These are phyloP conservation scores for Gypsophila paniculata DNA, from an alignment of 179 eudicot genomes.

Conservation along the genomic window DNA sequence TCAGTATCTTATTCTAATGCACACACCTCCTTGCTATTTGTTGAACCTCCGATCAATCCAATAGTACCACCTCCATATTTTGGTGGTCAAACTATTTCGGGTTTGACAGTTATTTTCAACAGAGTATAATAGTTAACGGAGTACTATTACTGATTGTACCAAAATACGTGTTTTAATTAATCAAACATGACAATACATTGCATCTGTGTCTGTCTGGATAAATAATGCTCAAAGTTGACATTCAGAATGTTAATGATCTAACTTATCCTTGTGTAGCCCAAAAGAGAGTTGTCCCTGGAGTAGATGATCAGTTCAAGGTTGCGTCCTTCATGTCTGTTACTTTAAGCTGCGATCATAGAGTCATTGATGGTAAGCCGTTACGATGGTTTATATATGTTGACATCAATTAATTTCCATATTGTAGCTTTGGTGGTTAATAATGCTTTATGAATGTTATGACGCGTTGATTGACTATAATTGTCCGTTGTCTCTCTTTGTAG, in stretches of 20 bases:
- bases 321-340: conserved; percentile 82
- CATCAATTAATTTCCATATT: neutral
- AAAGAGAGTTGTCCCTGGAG: conserved; percentile 75
- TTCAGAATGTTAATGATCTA: neutral
- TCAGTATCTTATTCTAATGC: neutral
- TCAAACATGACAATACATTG: neutral
- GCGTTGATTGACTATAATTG: neutral
- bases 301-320: conserved; percentile 56
- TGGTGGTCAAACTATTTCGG: neutral
- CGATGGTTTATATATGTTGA: neutral
- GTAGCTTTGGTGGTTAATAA: neutral
- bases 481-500: conserved; percentile 32
- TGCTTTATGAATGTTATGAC: neutral
- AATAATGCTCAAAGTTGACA: neutral
- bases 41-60: neutral
- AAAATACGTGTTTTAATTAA: neutral
- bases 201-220: neutral
- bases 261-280: conserved; percentile 58
- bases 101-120: neutral
- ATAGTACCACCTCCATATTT: neutral
- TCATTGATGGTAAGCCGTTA: conserved; percentile 68
- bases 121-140: neutral
- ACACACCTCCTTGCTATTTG: neutral
- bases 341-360: conserved; percentile 95
- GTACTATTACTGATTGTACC: neutral